These are phyloP conservation scores for Kodamaea plutei DNA, from an alignment of 1,139 yeast species.

Conservation along the genomic window DNA sequence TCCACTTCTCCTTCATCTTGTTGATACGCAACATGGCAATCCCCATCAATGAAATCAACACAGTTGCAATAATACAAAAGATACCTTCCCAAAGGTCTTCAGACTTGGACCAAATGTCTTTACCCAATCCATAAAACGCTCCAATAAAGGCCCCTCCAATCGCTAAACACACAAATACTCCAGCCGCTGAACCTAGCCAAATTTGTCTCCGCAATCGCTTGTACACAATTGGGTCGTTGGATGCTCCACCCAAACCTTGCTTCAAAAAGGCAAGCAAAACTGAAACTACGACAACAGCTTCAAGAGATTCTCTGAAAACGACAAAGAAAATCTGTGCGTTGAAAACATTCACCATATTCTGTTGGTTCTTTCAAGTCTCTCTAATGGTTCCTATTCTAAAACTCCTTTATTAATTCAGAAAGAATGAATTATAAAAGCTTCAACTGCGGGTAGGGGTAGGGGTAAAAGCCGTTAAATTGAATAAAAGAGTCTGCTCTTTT, in stretches of 20 bases:
- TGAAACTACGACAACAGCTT: conserved; percentile 21
- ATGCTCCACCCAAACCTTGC: conserved; percentile 19
- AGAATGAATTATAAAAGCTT: too few species aligned
- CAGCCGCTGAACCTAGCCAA: conserved; percentile 72
- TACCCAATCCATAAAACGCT: conserved; percentile 72
- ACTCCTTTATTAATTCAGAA: too few species aligned
- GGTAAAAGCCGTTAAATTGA: too few species aligned
- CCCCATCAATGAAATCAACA: conserved; percentile 86
- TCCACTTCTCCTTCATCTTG: conserved; percentile 89
- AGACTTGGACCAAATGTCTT: conserved; percentile 78
- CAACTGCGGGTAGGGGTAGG: too few species aligned
- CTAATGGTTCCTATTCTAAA: too few species aligned
- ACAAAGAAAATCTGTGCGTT: conserved; percentile 23
- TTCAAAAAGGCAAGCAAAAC: conserved; percentile 22
- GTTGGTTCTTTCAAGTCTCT: too few species aligned
- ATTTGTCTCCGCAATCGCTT: conserved; percentile 50
- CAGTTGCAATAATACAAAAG: conserved; percentile 76
- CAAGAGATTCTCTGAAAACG: conserved; percentile 21
- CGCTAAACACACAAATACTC: conserved; percentile 67
- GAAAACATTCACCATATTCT: conserved; percentile 18
- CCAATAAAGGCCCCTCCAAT: conserved; percentile 86
- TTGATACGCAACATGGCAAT: conserved; percentile 86
- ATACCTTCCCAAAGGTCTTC: conserved; percentile 96
- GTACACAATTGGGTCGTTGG: conserved; percentile 17
- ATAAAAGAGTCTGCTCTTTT: too few species aligned